Conservation (phyloP, 177 flowering plant species). For the Vitis hybrid region DNA sequence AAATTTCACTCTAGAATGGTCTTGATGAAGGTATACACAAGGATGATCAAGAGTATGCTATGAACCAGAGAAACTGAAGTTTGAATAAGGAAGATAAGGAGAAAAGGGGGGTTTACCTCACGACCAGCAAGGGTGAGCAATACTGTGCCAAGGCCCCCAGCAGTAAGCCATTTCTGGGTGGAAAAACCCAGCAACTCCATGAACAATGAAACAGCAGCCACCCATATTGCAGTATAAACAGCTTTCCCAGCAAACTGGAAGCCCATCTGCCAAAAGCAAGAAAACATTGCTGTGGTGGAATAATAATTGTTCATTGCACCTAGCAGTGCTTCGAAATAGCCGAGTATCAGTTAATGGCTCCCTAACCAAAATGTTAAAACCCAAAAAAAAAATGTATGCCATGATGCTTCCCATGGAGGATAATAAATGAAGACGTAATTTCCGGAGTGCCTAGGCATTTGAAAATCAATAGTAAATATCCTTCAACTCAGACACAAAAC, state of each 20-base stretch:
- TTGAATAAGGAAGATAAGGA: neutral
- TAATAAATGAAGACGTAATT: neutral
- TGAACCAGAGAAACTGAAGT: too few species aligned
- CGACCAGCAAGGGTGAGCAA: slow-evolving; percentile 98
- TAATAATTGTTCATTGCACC: neutral
- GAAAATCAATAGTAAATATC: neutral
- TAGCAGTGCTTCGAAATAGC: neutral
- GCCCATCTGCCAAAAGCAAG: slow-evolving; percentile 71
- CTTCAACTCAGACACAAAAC: too few species aligned
- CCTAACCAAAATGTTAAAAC: neutral
- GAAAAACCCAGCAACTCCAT: slow-evolving; percentile 98
- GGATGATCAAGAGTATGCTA: too few species aligned
- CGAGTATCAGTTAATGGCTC: neutral
- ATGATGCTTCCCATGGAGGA: neutral
- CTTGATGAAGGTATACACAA: too few species aligned
- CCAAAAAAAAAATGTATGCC: neutral
- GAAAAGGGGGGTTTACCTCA: slow-evolving; percentile 53
- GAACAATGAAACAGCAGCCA: slow-evolving; percentile 90
- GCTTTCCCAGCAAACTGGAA: slow-evolving; percentile 91
- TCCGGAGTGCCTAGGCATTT: neutral
- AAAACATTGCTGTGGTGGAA: slow-evolving; percentile 1
- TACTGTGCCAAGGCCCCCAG: slow-evolving; percentile 99
- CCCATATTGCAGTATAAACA: slow-evolving; percentile 87
- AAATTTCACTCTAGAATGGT: too few species aligned
- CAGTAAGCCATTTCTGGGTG: slow-evolving; percentile 96